Percentiles rank a stretch among this genome's conserved stretches.
Evolutionary conservation across 1,139 yeast species (phyloP).

Genomic region (Eremothecium cymbalariae): DNA sequence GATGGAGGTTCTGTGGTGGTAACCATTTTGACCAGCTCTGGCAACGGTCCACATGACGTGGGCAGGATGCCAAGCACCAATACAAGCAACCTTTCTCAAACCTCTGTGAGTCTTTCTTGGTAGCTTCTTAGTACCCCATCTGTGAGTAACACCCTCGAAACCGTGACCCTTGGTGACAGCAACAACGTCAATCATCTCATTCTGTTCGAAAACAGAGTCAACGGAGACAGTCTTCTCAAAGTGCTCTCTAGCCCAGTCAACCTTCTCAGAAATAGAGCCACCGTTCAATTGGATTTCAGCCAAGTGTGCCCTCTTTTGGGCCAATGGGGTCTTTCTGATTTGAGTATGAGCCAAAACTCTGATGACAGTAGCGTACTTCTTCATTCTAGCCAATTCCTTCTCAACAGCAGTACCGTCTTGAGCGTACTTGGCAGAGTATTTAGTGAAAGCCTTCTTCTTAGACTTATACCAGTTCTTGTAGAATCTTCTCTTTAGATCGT

Average conservation of each 20-base stretch:
- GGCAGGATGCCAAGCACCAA: conserved; percentile 99
- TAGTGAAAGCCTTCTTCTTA: conserved; percentile 99
- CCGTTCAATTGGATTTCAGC: conserved; percentile 99
- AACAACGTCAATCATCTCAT: conserved; percentile 96
- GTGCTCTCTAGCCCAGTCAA: conserved; percentile 98
- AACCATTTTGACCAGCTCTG: conserved; percentile 99
- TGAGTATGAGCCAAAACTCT: conserved; percentile 99
- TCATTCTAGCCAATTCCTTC: conserved; percentile 96
- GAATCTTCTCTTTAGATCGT: conserved; percentile 99
- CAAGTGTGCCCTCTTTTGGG: conserved; percentile 99
- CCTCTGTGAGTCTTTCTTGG: conserved; percentile 99
- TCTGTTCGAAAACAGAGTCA: conserved; percentile 94
- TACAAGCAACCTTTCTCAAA: conserved; percentile 99
- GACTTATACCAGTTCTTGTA: conserved; percentile 99
- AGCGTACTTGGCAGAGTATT: conserved; percentile 98
- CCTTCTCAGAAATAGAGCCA: conserved; percentile 97
- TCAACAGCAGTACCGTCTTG: conserved; percentile 77
- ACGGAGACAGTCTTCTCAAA: conserved; percentile 98
- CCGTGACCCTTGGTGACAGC: conserved; percentile 99
- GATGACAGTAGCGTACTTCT: conserved; percentile 96
- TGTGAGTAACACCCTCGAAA: conserved; percentile 99
- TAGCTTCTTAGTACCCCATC: conserved; percentile 99
- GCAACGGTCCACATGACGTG: conserved; percentile 99
- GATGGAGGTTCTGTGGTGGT: conserved; percentile 99
- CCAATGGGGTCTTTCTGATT: conserved; percentile 97